Evolutionary conservation across 1,139 yeast species (phyloP).

Genomic region (Wickerhamomyces sp.): DNA sequence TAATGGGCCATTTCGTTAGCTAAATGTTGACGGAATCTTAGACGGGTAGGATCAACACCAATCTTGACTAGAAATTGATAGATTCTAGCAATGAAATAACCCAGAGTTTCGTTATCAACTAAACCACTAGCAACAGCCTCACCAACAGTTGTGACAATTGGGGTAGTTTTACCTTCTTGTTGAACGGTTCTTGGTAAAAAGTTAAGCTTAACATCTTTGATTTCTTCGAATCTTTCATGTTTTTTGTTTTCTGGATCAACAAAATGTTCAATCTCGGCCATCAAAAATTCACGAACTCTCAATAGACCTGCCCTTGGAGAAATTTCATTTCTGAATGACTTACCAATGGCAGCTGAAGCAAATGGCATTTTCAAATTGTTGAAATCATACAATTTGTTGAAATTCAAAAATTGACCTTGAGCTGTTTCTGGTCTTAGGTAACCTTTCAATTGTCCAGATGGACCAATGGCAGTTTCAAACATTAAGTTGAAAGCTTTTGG

Average conservation of each 20-base stretch:
- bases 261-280: constrained; percentile 99
- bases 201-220: constrained; percentile 64
- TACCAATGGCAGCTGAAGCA: constrained; percentile 98
- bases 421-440: constrained; percentile 98
- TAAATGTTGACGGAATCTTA: constrained; percentile 99
- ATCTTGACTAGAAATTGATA: constrained; percentile 77
- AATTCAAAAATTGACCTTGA: constrained; percentile 97
- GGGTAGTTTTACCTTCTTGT: constrained; percentile 73
- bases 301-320: constrained; percentile 97
- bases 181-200: constrained; percentile 86
- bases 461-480: constrained; percentile 99
- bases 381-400: constrained; percentile 86
- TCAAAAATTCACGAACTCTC: constrained; percentile 96
- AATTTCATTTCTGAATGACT: constrained; percentile 97
- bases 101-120: constrained; percentile 96
- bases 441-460: constrained; percentile 94
- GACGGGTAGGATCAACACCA: constrained; percentile 79
- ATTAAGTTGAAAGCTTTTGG: constrained; percentile 96
- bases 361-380: constrained; percentile 97
- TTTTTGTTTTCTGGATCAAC: constrained; percentile 88
- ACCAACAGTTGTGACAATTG: constrained; percentile 65
- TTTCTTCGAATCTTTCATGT: constrained; percentile 76
- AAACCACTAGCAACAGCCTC: constrained; percentile 84
- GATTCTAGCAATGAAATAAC: constrained; percentile 94
- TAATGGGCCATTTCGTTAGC: constrained; percentile 99